Conservation (phyloP, 257 asterid species). For the Nicotiana undulata region DNA sequence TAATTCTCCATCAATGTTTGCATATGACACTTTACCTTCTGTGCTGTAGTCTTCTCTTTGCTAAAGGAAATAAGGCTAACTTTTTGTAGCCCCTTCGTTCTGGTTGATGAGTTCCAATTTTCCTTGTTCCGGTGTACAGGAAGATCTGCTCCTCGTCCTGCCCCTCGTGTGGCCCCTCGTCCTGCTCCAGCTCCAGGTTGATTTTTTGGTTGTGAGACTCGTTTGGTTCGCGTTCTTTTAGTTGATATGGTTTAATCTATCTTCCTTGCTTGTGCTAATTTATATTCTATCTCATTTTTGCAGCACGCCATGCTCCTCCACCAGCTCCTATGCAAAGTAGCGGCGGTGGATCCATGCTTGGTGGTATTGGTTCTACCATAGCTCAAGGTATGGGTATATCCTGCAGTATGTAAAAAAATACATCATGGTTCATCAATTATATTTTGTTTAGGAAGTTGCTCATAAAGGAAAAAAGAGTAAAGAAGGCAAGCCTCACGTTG, state of each 20-base stretch:
- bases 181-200: slow-evolving; percentile 9
- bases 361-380: slow-evolving; percentile 43
- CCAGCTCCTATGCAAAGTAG: slow-evolving; percentile 61
- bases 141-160: slow-evolving; percentile 76
- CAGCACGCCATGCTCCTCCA: slow-evolving; percentile 36
- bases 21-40: neutral
- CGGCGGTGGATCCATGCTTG: slow-evolving; percentile 61
- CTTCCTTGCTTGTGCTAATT: neutral
- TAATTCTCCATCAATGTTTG: neutral
- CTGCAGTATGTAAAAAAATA: neutral
- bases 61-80: neutral
- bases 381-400: slow-evolving; percentile 15
- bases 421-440: neutral
- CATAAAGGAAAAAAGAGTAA: too few relatives aligned
- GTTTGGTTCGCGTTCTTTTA: neutral
- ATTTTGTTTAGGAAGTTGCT: neutral
- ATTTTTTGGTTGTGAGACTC: neutral
- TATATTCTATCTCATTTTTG: neutral
- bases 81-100: neutral
- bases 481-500: too few relatives aligned
- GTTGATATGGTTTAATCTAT: neutral
- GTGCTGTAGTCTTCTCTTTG: neutral
- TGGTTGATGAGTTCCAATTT: neutral
- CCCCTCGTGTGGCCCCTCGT: slow-evolving; percentile 34
- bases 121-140: slow-evolving; percentile 36